Evolutionary conservation across 2,329 filamentous ascomycete species (phyloP).

Genomic region (Pezicula rhizophila): DNA sequence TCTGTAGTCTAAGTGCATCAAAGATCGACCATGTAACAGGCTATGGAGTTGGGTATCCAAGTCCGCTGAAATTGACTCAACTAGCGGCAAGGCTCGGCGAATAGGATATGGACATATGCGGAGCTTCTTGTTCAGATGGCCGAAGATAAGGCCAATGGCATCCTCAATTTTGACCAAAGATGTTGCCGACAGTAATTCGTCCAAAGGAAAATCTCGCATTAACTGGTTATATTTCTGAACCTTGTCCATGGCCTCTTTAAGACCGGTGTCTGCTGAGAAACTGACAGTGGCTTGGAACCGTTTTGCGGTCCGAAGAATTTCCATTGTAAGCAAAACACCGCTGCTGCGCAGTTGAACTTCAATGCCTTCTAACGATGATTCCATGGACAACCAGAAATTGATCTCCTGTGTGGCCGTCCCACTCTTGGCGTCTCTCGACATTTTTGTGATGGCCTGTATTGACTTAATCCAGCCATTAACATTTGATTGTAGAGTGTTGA

Average conservation of each 20-base stretch:
- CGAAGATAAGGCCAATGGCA: slow-evolving; percentile 83
- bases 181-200: slow-evolving; percentile 88
- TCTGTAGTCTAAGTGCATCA: slow-evolving; percentile 87
- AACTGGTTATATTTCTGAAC: slow-evolving; percentile 98
- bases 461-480: slow-evolving; percentile 99
- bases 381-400: slow-evolving; percentile 98
- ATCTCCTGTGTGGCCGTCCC: slow-evolving; percentile 92
- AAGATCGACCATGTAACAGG: slow-evolving; percentile 75
- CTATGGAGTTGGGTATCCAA: slow-evolving; percentile 81
- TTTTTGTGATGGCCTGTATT: slow-evolving; percentile 92
- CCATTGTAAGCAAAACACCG: slow-evolving; percentile 83
- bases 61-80: slow-evolving; percentile 93
- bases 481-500: slow-evolving; percentile 87
- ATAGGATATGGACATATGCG: slow-evolving; percentile 95
- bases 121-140: slow-evolving; percentile 94
- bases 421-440: slow-evolving; percentile 73
- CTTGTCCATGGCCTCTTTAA: slow-evolving; percentile 92
- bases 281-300: slow-evolving; percentile 96
- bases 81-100: slow-evolving; percentile 82
- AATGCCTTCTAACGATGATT: slow-evolving; percentile 85
- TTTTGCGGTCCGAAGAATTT: slow-evolving; percentile 94
- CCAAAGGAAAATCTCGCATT: slow-evolving; percentile 95
- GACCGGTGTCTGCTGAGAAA: slow-evolving; percentile 89
- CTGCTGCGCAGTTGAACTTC: slow-evolving; percentile 83
- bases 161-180: slow-evolving; percentile 85